Percentiles rank a stretch among this genome's conserved stretches.
phyloP scores from a whole-genome alignment of 169 alveolate genomes.

The Plasmodium vivax region DNA sequence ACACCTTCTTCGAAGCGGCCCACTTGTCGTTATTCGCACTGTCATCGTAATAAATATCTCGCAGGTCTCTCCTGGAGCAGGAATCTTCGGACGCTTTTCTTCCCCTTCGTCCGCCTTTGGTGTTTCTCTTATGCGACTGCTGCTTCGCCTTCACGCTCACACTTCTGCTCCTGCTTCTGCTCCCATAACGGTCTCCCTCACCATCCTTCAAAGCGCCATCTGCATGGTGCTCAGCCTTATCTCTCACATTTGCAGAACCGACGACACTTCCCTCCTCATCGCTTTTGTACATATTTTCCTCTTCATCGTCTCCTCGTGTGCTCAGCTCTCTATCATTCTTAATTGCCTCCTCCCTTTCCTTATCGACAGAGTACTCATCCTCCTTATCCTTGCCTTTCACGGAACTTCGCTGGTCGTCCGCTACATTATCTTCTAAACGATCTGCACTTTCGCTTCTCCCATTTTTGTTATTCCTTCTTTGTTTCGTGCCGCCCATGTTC shows the following conservation, averaged over 20 bases:
- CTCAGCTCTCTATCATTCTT: conserved; percentile 28
- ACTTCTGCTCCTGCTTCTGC: conserved; percentile 28
- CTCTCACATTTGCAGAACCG: neutral
- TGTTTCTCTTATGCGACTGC: conserved; percentile 3
- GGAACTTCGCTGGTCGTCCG: neutral
- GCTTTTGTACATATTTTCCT: conserved; percentile 23
- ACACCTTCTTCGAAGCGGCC: neutral
- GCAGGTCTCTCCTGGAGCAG: neutral
- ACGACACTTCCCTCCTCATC: conserved; percentile 16
- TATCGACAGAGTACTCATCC: conserved; percentile 1
- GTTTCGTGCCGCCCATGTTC: neutral
- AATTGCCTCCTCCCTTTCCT: neutral
- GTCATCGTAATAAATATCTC: conserved; percentile 11
- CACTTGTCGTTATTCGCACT: conserved; percentile 3
- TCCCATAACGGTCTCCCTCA: neutral
- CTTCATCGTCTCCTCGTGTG: conserved; percentile 18
- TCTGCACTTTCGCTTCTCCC: neutral
- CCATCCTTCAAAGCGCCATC: neutral
- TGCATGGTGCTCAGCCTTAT: neutral
- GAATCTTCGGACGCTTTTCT: conserved; percentile 12
- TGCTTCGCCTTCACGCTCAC: neutral
- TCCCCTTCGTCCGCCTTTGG: neutral
- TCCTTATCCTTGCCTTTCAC: neutral
- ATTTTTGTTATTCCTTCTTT: neutral
- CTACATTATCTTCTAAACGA: neutral